phyloP scores from a whole-genome alignment of 768 basidiomycete species.

The Saitozyma podzolica region DNA sequence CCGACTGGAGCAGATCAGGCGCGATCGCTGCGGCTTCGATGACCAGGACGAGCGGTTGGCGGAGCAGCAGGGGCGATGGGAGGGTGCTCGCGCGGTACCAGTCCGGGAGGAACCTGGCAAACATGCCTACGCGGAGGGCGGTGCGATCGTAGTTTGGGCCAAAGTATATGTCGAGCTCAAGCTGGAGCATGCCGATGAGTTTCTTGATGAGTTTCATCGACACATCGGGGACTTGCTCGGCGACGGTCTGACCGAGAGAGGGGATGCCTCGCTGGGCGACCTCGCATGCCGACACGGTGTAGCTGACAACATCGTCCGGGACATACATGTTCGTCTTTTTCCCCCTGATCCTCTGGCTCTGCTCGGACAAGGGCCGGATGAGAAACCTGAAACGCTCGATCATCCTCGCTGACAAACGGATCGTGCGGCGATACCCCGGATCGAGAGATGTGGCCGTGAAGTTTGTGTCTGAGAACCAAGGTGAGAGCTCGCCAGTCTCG shows the following conservation, averaged over 20 bases:
- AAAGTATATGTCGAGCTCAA: conserved; percentile 45
- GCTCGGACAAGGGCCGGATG: conserved; percentile 75
- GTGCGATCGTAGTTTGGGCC: conserved; percentile 40
- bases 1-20: conserved; percentile 83
- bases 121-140: conserved; percentile 57
- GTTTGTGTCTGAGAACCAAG: conserved; percentile 48
- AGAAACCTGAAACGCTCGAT: conserved; percentile 80
- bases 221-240: conserved; percentile 75
- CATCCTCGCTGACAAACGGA: conserved; percentile 71
- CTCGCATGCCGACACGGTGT: conserved; percentile 81
- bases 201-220: conserved; percentile 76
- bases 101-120: conserved; percentile 85
- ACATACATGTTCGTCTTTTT: conserved; percentile 84
- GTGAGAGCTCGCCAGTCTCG: conserved; percentile 49
- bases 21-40: conserved; percentile 87
- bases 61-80: conserved; percentile 78
- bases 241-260: conserved; percentile 57
- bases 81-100: conserved; percentile 86
- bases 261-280: conserved; percentile 69
- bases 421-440: conserved; percentile 35
- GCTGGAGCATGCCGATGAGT: conserved; percentile 65
- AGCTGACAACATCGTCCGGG: conserved; percentile 85
- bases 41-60: conserved; percentile 86
- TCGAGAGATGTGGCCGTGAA: conserved; percentile 28
- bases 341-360: conserved; percentile 75